Base-by-base conservation (phyloP, 2,329 filamentous ascomycete species). In the Massarina eburnea region DNA sequence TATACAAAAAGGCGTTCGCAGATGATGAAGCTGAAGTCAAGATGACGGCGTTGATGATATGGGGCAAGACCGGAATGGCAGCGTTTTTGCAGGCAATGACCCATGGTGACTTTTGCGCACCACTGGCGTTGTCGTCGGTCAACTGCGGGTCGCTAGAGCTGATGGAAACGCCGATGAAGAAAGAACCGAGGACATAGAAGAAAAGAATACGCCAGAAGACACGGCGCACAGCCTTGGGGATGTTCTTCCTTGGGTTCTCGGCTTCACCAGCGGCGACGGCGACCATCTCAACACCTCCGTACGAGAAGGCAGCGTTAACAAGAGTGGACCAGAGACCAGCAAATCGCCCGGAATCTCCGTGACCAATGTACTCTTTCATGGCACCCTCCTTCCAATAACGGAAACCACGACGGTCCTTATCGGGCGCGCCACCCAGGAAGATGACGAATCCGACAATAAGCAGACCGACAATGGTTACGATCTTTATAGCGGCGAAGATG, bases 1-100 rank as follows among this genome's bases (percentile, higher is more conserved):
- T 73, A 57, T 78, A 77, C 41, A 91, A 73, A 59, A 79, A 81
- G 54, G 85, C 82, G 55, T 90, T 90, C 0, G 80, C 83, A 0
- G 85, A 78, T 0, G 85, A 89, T 71, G 82, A 85, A 0, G 84
- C 86, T 0, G 84, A 86, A 0, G 84, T 88, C 54, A 91, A 77
- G 55, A 91, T 84, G 20, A 91, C 76, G 27, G 86, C 87, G 64
- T 92, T 92, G 69, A 91, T 84, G 43, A 91, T 80, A 5, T 82
- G 83, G 0, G 86, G 84, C 4, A 91, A 79, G 6, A 79, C 84
- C 4, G 74, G 76, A 46, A 91, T 84, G 0, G 84, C 82, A 2
- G 86, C 87, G 22, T 81, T 79, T 9, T 79, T 76, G 29, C 85
- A 83, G 15, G 86, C 88, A 51, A 91, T 88, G 48, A 91, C 63